These are phyloP conservation scores for Russula sp. DNA, from an alignment of 768 basidiomycete species.

Conservation along the genomic window DNA sequence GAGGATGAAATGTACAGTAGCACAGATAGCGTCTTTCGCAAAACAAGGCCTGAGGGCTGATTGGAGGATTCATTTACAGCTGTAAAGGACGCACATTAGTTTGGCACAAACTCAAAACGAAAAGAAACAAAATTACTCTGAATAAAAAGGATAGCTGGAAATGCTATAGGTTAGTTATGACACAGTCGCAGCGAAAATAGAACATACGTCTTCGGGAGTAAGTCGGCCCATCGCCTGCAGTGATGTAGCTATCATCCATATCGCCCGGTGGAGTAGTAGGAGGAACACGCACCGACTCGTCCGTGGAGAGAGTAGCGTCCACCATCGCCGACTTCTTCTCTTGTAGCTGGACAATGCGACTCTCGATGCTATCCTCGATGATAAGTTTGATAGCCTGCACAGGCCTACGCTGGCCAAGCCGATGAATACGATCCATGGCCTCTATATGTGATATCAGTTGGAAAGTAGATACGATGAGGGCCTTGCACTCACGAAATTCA, in stretches of 20 bases:
- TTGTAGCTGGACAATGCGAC: constrained; percentile 92
- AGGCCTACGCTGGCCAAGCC: constrained; percentile 89
- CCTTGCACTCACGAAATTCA: constrained; percentile 60
- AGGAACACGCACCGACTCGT: constrained; percentile 55
- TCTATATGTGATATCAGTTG: constrained; percentile 38
- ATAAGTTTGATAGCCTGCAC: constrained; percentile 92
- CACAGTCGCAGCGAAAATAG: background rate
- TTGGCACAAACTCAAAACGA: background rate
- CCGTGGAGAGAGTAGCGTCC: constrained; percentile 74
- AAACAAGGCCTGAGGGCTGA: background rate
- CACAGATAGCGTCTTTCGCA: background rate
- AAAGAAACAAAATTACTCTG: constrained; percentile 30
- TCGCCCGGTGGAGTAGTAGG: background rate
- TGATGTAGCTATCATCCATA: constrained; percentile 10
- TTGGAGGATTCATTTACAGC: background rate
- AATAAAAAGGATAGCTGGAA: constrained; percentile 40
- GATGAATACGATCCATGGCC: constrained; percentile 97
- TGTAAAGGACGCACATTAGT: background rate
- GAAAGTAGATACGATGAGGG: background rate
- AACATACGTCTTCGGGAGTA: constrained; percentile 64
- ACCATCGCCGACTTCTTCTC: constrained; percentile 98
- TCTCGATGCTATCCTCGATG: constrained; percentile 94
- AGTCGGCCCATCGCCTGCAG: constrained; percentile 83
- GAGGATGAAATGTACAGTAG: background rate
- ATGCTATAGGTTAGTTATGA: constrained; percentile 6